These are phyloP conservation scores for Glaciozyma antarctica DNA, from an alignment of 768 basidiomycete species.

Conservation along the genomic window DNA sequence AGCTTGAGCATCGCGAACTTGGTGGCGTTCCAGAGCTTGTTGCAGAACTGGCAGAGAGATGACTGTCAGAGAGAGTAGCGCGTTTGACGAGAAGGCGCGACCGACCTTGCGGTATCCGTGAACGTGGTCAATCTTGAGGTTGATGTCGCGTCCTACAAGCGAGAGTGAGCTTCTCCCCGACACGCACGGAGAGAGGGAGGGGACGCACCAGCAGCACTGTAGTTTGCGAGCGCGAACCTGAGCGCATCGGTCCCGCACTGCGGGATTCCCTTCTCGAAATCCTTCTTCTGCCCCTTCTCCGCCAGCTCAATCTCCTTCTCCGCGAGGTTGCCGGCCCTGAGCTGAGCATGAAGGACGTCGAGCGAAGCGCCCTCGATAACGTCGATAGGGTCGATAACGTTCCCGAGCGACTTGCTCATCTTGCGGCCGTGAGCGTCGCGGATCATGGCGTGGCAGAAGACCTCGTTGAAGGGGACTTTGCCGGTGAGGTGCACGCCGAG, in stretches of 20 bases:
- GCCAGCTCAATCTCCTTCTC: constrained; percentile 87
- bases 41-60: constrained; percentile 58
- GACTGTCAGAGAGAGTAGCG: neutral
- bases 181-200: neutral
- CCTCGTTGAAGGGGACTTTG: constrained; percentile 86
- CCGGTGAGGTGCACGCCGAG: constrained; percentile 82
- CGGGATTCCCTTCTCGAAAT: constrained; percentile 97
- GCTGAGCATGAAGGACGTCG: constrained; percentile 70
- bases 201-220: constrained; percentile 69
- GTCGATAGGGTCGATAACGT: constrained; percentile 93
- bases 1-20: constrained; percentile 99
- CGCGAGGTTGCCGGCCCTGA: constrained; percentile 83
- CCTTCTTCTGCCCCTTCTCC: constrained; percentile 90
- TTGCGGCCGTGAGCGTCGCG: constrained; percentile 97
- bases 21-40: constrained; percentile 98
- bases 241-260: constrained; percentile 97
- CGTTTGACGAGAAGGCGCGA: neutral
- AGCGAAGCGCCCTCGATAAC: constrained; percentile 77
- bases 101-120: constrained; percentile 81
- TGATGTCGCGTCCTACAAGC: constrained; percentile 77
- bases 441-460: constrained; percentile 96
- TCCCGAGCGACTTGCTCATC: constrained; percentile 97
- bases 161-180: neutral
- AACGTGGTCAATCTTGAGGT: constrained; percentile 86
- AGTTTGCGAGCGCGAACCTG: constrained; percentile 87